phyloP scores from a whole-genome alignment of 495 filamentous ascomycete species.

The Tetracladium setigerum region DNA sequence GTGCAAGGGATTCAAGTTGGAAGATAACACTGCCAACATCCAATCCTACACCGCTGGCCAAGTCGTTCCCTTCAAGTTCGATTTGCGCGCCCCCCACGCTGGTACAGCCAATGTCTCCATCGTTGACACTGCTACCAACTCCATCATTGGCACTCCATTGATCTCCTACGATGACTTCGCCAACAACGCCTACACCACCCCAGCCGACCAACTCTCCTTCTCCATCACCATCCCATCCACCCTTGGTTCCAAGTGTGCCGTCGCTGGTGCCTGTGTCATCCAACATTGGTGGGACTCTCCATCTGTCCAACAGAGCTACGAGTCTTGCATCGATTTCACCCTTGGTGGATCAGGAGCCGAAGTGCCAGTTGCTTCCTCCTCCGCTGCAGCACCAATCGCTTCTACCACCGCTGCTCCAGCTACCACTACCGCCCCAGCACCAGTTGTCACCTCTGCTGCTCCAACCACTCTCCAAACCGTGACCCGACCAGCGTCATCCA shows the following conservation, averaged over 20 bases:
- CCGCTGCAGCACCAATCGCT: not conserved
- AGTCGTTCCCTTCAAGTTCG: constrained; percentile 20
- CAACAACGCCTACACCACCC: constrained; percentile 39
- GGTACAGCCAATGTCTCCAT: constrained; percentile 65
- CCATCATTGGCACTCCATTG: constrained; percentile 46
- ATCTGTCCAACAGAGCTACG: constrained; percentile 62
- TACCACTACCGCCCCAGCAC: constrained; percentile 3
- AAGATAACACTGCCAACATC: constrained; percentile 31
- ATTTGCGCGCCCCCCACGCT: constrained; percentile 55
- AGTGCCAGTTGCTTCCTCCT: constrained; percentile 12
- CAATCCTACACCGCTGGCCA: constrained; percentile 15
- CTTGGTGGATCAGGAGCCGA: constrained; percentile 25
- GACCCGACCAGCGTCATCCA: not conserved
- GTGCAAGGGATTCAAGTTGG: constrained; percentile 55
- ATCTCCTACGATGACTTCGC: constrained; percentile 51
- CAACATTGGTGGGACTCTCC: constrained; percentile 66
- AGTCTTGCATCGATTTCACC: constrained; percentile 66
- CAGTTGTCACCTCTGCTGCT: constrained; percentile 5
- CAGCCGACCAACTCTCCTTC: constrained; percentile 53
- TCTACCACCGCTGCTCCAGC: constrained; percentile 8
- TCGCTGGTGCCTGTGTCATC: constrained; percentile 56
- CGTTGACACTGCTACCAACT: constrained; percentile 53
- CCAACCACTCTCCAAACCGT: constrained; percentile 10
- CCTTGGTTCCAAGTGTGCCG: constrained; percentile 50
- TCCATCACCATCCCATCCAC: constrained; percentile 53